A percentile compares a stretch with the other conserved stretches of the same genome.
Evolutionary conservation across 2,329 filamentous ascomycete genomes (phyloP).

Genomic region (Neonectria magnoliae): DNA sequence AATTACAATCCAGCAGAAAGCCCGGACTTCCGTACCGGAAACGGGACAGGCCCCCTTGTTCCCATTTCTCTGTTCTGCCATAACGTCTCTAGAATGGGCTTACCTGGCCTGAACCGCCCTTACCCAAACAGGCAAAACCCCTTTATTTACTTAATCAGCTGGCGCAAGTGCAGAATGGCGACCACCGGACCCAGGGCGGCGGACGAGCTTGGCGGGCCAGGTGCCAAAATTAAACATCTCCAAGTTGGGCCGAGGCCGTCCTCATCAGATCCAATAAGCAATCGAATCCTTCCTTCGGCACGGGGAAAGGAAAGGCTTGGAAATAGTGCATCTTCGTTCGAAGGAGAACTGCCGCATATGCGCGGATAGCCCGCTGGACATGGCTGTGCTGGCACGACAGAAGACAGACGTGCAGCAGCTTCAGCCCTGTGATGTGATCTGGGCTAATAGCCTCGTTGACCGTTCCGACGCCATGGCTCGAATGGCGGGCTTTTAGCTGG

Average conservation of each 20-base stretch:
- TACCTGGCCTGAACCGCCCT: background rate
- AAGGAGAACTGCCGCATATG: background rate
- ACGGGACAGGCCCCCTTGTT: background rate
- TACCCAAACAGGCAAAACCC: background rate
- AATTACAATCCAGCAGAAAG: too few species aligned
- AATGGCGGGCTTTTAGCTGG: background rate
- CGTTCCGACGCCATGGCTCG: background rate
- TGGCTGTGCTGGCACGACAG: background rate
- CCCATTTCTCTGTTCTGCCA: too few species aligned
- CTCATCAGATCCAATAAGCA: background rate
- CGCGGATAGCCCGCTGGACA: background rate
- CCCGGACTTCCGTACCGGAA: background rate
- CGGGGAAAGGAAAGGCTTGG: background rate
- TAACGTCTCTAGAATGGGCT: background rate
- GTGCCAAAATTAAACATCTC: background rate
- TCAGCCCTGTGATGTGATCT: background rate
- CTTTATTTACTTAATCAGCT: background rate
- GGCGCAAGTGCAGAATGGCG: background rate
- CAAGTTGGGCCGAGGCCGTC: background rate
- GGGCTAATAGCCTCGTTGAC: background rate
- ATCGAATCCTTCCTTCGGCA: background rate
- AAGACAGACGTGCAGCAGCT: background rate
- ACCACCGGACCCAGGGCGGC: background rate
- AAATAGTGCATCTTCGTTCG: background rate
- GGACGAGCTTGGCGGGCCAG: background rate